A percentile compares a stretch with the other conserved stretches of the same genome.
These are phyloP conservation scores for Camelina sativa DNA, from an alignment of 345 rosid genomes.

Conservation along the genomic window DNA sequence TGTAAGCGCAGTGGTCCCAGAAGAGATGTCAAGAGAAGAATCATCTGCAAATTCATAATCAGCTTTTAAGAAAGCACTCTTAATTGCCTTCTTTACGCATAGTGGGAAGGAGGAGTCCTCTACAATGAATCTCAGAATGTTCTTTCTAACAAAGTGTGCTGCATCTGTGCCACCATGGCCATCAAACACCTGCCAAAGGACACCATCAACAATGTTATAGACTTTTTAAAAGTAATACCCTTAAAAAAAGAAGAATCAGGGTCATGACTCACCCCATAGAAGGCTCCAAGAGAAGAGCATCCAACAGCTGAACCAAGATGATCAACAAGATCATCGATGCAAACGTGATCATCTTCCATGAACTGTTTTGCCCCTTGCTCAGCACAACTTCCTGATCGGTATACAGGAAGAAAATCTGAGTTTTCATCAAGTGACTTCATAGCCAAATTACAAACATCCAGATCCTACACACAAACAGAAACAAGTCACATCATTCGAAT, in stretches of 20 bases:
- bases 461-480: conserved; percentile 54
- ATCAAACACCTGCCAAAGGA: conserved; percentile 78
- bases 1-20: conserved; percentile 91
- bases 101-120: conserved; percentile 85
- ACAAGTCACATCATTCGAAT: conserved; percentile 11
- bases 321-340: conserved; percentile 79
- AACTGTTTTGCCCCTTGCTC: conserved; percentile 85
- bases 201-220: conserved; percentile 19
- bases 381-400: conserved; percentile 93
- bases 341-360: conserved; percentile 96
- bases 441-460: conserved; percentile 59
- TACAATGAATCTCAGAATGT: conserved; percentile 71
- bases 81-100: conserved; percentile 75
- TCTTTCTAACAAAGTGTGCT: conserved; percentile 72
- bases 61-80: conserved; percentile 79
- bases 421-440: conserved; percentile 61
- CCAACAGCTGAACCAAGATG: conserved; percentile 55
- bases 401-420: conserved; percentile 58
- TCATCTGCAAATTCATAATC: conserved; percentile 93
- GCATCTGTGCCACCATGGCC: conserved; percentile 99
- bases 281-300: conserved; percentile 78
- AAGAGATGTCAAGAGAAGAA: conserved; percentile 85
- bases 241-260: not conserved
- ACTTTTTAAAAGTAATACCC: not conserved
- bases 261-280: conserved; percentile 77